Evolutionary conservation across 108 stramenopile genomes (phyloP).

Genomic region (Epithemia pelagica): DNA sequence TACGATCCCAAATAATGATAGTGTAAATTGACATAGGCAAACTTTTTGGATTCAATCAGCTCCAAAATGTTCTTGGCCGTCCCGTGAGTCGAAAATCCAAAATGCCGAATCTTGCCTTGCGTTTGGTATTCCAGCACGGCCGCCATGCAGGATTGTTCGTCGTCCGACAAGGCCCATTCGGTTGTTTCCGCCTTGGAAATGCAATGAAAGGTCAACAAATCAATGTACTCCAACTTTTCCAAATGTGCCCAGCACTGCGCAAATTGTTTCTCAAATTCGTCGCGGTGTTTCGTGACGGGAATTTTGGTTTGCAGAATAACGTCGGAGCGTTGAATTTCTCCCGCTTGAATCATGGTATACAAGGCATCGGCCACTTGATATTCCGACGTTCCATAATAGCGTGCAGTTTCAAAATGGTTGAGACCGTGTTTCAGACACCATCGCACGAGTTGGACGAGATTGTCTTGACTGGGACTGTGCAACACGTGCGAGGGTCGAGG

Average conservation of each 20-base stretch:
- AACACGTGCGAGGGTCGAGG: constrained; percentile 33
- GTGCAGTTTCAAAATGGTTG: constrained; percentile 80
- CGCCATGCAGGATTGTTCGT: constrained; percentile 23
- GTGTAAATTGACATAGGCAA: constrained; percentile 67
- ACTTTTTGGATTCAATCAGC: constrained; percentile 48
- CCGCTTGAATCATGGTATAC: constrained; percentile 26
- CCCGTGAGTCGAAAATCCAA: constrained; percentile 77
- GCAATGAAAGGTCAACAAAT: constrained; percentile 53
- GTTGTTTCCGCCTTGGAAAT: neutral
- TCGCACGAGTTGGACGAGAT: constrained; percentile 35
- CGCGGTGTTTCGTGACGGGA: constrained; percentile 19
- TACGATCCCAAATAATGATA: constrained; percentile 36
- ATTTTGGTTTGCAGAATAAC: constrained; percentile 80
- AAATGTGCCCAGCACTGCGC: constrained; percentile 40
- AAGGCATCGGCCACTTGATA: constrained; percentile 47
- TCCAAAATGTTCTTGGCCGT: constrained; percentile 51
- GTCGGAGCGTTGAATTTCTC: constrained; percentile 35
- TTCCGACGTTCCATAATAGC: constrained; percentile 57
- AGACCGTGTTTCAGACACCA: constrained; percentile 47
- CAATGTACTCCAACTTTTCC: constrained; percentile 46
- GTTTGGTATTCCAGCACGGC: constrained; percentile 30
- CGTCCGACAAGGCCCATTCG: constrained; percentile 15
- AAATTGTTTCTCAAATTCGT: constrained; percentile 42
- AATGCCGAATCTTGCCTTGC: constrained; percentile 47
- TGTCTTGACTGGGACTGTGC: constrained; percentile 29